Base-by-base conservation (phyloP, 257 asterid species). In the Fraxinus pennsylvanica region DNA sequence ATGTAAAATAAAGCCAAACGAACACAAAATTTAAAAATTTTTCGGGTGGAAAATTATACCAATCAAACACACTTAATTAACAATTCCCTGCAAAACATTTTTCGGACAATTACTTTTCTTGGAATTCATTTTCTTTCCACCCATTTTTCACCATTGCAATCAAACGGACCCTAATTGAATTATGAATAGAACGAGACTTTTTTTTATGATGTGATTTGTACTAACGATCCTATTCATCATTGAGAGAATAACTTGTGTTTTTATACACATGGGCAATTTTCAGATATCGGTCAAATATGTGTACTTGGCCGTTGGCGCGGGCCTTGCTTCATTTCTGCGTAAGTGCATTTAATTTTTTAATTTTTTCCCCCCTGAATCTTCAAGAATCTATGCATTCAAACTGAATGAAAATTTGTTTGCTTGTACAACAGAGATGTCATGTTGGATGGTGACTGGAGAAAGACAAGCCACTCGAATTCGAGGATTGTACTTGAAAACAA, bases 401-500 rank as follows among this genome's bases (percentile, higher is more conserved):
- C 67, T 76, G 2, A 25, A 25, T 27, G n/a, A 27, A 43, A n/a
- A 35, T 12, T 63, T 54, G 17, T 19, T 19, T 5, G 50, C 5
- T 43, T 59, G 38, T 35, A 5, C n/a, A n/a, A 70, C 90, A 91
- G 96, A 91, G 81, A 84, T 85, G 90, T n/a, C 82, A 17, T 89
- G 93, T 81, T 91, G 96, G 96, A 88, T 88, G 92, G 89, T 85
- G 45, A 82, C 92, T 1, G 96, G 93, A 77, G 93, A 89, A 72
- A 85, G 91, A 66, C 96, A 91, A 75, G 87, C 92, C 0, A 78
- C 87, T 76, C 87, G 96, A 63, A 87, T 91, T 72, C 73, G 96
- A 77, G 91, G 84, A 68, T 36, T 91, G 47, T 91, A 89, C 81
- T 83, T 91, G 77, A 81, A 84, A 43, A 83, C 96, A 14, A 83